phyloP scores from a whole-genome alignment of 2,329 filamentous ascomycete genomes.

The Verticillium nonalfalfae region DNA sequence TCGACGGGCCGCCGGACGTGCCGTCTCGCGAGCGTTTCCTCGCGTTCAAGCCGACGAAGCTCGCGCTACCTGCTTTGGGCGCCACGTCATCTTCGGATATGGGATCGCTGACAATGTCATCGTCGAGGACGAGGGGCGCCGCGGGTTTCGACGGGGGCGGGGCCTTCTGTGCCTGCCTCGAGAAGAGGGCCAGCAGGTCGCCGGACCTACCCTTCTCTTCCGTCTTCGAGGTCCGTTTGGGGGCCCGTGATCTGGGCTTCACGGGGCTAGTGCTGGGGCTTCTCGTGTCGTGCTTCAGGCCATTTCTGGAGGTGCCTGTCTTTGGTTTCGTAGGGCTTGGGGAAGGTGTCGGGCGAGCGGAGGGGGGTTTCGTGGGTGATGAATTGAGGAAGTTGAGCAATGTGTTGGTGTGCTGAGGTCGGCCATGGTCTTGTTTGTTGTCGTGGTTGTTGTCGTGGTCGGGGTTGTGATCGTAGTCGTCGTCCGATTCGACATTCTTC shows the following conservation, averaged over 20 bases:
- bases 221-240: slow-evolving; percentile 21
- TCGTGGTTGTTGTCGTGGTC: too few relatives aligned
- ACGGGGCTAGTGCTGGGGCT: slow-evolving; percentile 40
- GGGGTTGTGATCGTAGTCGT: slow-evolving; percentile 30
- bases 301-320: slow-evolving; percentile 21
- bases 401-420: slow-evolving; percentile 30
- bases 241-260: slow-evolving; percentile 34
- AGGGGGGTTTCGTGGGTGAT: slow-evolving; percentile 29
- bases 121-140: slow-evolving; percentile 20
- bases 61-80: slow-evolving; percentile 38
- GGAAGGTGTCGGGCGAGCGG: slow-evolving; percentile 19
- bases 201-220: slow-evolving; percentile 48
- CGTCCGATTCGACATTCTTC: slow-evolving; percentile 46
- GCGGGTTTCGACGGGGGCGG: slow-evolving; percentile 7
- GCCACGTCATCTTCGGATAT: slow-evolving; percentile 59
- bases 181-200: slow-evolving; percentile 54
- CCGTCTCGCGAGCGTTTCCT: slow-evolving; percentile 42
- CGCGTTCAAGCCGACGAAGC: slow-evolving; percentile 48
- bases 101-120: slow-evolving; percentile 47
- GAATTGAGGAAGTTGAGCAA: slow-evolving; percentile 47
- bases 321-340: slow-evolving; percentile 33
- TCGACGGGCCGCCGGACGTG: slow-evolving; percentile 10
- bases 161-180: slow-evolving; percentile 50
- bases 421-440: slow-evolving; percentile 21
- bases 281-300: slow-evolving; percentile 18